Percentiles rank a stretch among this genome's conserved stretches.
phyloP scores from a whole-genome alignment of 164 flowering plant genomes.

The Pachysandra terminalis region DNA sequence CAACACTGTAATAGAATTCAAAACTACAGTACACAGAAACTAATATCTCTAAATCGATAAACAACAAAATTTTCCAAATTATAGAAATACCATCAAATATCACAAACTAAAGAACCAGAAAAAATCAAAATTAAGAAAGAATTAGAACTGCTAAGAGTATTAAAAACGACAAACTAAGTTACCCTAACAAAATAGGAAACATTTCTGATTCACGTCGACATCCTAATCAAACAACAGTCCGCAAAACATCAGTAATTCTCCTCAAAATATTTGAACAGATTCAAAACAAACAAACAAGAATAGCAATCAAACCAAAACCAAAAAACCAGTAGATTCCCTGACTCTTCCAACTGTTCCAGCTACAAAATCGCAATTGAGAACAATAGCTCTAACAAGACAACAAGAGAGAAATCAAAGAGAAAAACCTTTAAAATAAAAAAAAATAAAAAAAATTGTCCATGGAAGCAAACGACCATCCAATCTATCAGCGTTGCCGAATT shows the following conservation, averaged over 20 bases:
- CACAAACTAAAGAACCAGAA: no score
- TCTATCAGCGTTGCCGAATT: constrained; percentile 1
- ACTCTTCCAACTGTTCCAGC: background rate
- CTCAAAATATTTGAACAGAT: background rate
- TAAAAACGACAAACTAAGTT: background rate
- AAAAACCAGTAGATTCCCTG: background rate
- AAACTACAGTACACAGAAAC: background rate
- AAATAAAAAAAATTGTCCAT: background rate
- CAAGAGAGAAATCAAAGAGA: background rate
- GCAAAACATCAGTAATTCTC: background rate
- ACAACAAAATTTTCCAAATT: background rate
- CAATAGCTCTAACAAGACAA: background rate
- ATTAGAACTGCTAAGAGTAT: background rate
- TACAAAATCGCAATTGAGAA: background rate
- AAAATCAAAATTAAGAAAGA: no score
- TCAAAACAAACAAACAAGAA: background rate
- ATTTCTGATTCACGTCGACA: no score
- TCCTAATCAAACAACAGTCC: background rate
- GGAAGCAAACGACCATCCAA: background rate
- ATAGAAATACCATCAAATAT: no score
- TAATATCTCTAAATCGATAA: no score
- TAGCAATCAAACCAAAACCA: background rate
- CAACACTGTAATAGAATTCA: no score
- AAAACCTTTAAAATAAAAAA: no score
- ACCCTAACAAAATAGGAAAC: constrained; percentile 5